Percentiles rank a stretch among this genome's conserved stretches.
Evolutionary conservation across 2,329 filamentous ascomycete genomes (phyloP).

Genomic region (Xylaria sp.): DNA sequence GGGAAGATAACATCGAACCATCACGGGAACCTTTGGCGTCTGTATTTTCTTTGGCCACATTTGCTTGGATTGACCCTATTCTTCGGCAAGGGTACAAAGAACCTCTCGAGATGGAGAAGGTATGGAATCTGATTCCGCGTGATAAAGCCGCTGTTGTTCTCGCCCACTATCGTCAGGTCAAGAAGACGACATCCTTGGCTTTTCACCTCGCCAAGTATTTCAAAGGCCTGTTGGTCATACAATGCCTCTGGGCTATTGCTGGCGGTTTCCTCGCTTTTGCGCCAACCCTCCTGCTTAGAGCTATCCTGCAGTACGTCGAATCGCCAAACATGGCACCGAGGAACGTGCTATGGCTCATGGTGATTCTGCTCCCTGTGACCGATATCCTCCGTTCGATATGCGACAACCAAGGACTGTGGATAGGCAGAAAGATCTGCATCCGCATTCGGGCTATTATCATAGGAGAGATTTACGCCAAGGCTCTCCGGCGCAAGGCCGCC

Average conservation of each 20-base stretch:
- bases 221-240: slow-evolving; percentile 65
- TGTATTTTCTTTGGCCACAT: slow-evolving; percentile 79
- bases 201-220: slow-evolving; percentile 84
- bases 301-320: slow-evolving; percentile 93
- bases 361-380: slow-evolving; percentile 80
- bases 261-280: slow-evolving; percentile 82
- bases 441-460: slow-evolving; percentile 90
- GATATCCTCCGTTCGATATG: slow-evolving; percentile 76
- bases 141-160: slow-evolving; percentile 83
- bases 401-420: slow-evolving; percentile 84
- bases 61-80: slow-evolving; percentile 84
- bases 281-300: slow-evolving; percentile 83
- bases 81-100: slow-evolving; percentile 85
- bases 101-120: slow-evolving; percentile 73
- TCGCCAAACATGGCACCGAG: slow-evolving; percentile 65
- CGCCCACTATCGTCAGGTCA: slow-evolving; percentile 75
- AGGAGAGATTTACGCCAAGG: slow-evolving; percentile 95
- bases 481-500: slow-evolving; percentile 82
- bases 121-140: slow-evolving; percentile 85
- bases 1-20: slow-evolving; percentile 82
- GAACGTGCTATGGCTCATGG: slow-evolving; percentile 94
- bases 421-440: slow-evolving; percentile 91
- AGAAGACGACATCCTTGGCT: slow-evolving; percentile 72
- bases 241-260: slow-evolving; percentile 74
- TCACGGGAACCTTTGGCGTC: slow-evolving; percentile 84